Percentiles rank a stretch among this genome's conserved stretches.
phyloP scores from a whole-genome alignment of 352 stramenopile genomes.

The Globisporangium paddicum region DNA sequence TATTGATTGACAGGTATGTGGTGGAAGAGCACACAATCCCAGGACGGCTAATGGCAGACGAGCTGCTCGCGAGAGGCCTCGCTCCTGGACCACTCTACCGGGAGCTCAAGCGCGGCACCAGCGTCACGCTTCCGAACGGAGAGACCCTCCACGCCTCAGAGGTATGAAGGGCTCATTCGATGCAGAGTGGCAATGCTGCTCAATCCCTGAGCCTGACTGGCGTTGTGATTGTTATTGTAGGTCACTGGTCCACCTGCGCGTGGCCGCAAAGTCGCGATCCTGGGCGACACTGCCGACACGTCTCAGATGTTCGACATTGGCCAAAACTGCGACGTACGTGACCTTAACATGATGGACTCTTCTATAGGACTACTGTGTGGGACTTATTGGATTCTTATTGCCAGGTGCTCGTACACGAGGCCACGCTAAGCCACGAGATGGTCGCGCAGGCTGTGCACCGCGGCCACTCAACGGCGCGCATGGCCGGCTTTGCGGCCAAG shows the following conservation, averaged over 20 bases:
- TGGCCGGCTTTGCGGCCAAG: constrained; percentile 70
- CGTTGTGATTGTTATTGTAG: constrained; percentile 13
- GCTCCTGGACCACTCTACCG: constrained; percentile 86
- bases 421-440: constrained; percentile 74
- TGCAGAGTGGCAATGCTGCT: background rate
- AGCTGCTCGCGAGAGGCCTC: constrained; percentile 77
- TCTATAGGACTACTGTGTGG: background rate
- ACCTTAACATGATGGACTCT: background rate
- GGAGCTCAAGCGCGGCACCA: constrained; percentile 85
- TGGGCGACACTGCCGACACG: constrained; percentile 73
- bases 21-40: constrained; percentile 67
- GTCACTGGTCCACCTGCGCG: constrained; percentile 52
- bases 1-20: constrained; percentile 44
- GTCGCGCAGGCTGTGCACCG: constrained; percentile 57
- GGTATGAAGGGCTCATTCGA: constrained; percentile 27
- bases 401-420: constrained; percentile 86
- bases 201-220: background rate
- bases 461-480: constrained; percentile 75
- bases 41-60: constrained; percentile 85
- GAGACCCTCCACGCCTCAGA: constrained; percentile 72
- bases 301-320: constrained; percentile 76
- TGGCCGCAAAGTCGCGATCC: constrained; percentile 72
- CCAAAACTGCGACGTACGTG: constrained; percentile 63
- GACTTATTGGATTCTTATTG: background rate
- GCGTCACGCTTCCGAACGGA: constrained; percentile 78